Percentiles rank a stretch among this genome's conserved stretches.
Evolutionary conservation across 345 rosid genomes (phyloP).

Genomic region (Melastoma malabathricum): DNA sequence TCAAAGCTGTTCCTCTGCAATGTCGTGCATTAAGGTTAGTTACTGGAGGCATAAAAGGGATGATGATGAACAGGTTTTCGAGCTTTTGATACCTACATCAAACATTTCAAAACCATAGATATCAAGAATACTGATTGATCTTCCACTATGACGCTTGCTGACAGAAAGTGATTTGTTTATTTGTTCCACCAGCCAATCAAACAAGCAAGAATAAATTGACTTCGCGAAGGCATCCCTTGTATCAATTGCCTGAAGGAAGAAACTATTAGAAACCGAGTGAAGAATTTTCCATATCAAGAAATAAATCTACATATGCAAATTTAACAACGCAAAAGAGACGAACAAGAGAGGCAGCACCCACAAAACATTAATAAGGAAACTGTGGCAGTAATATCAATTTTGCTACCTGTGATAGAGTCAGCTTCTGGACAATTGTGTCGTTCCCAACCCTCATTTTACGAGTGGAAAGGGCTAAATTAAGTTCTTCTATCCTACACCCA

Average conservation of each 20-base stretch:
- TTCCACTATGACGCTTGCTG: slow-evolving; percentile 83
- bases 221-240: slow-evolving; percentile 86
- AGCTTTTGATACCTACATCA: slow-evolving; percentile 40
- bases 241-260: slow-evolving; percentile 15
- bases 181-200: slow-evolving; percentile 95
- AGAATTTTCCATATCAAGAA: background rate
- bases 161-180: slow-evolving; percentile 89
- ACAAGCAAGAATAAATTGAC: slow-evolving; percentile 80
- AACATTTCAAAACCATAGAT: slow-evolving; percentile 97
- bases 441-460: slow-evolving; percentile 92
- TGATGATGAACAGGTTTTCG: slow-evolving; percentile 3
- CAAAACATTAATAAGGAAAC: no score
- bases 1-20: slow-evolving; percentile 96
- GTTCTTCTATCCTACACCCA: slow-evolving; percentile 56
- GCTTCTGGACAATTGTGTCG: slow-evolving; percentile 78
- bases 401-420: slow-evolving; percentile 74
- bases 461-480: slow-evolving; percentile 67
- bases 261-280: slow-evolving; percentile 1
- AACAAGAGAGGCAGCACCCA: no score
- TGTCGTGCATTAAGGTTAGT: slow-evolving; percentile 11
- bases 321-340: no score
- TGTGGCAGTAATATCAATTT: background rate
- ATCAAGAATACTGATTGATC: slow-evolving; percentile 98
- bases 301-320: no score
- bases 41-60: background rate